Evolutionary conservation across 352 stramenopile species (phyloP).

Genomic region (Pythium vanterpoolii): DNA sequence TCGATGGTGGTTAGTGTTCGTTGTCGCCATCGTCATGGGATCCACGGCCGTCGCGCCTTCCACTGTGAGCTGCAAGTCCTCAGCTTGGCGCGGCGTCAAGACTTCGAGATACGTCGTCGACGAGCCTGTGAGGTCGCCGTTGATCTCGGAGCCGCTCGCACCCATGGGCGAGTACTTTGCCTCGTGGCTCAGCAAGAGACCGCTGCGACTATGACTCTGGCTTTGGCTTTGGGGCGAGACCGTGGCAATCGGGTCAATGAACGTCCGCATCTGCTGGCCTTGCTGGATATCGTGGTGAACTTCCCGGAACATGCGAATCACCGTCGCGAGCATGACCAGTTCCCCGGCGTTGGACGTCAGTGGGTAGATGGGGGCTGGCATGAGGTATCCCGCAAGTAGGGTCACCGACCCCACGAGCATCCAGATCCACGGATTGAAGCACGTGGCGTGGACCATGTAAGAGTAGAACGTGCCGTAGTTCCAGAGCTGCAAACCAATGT

Average conservation of each 20-base stretch:
- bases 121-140: slow-evolving; percentile 1
- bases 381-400: slow-evolving; percentile 69
- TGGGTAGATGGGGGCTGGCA: slow-evolving; percentile 68
- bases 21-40: neutral
- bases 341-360: slow-evolving; percentile 76
- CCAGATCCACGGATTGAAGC: slow-evolving; percentile 88
- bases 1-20: neutral
- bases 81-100: slow-evolving; percentile 14
- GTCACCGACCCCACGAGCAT: slow-evolving; percentile 75
- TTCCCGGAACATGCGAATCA: slow-evolving; percentile 84
- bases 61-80: slow-evolving; percentile 14
- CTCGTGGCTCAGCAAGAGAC: slow-evolving; percentile 21
- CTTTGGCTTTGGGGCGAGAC: slow-evolving; percentile 25
- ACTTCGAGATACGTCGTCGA: slow-evolving; percentile 23
- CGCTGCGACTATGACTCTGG: slow-evolving; percentile 22
- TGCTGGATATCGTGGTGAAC: slow-evolving; percentile 84
- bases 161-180: slow-evolving; percentile 34
- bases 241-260: slow-evolving; percentile 54
- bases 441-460: slow-evolving; percentile 81
- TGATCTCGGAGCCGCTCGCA: neutral
- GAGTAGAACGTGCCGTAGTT: slow-evolving; percentile 87
- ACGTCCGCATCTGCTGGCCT: slow-evolving; percentile 65
- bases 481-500: slow-evolving; percentile 74
- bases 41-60: slow-evolving; percentile 7
- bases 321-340: slow-evolving; percentile 71